phyloP scores from a whole-genome alignment of 768 basidiomycete species.

The Phylloporus sp. region DNA sequence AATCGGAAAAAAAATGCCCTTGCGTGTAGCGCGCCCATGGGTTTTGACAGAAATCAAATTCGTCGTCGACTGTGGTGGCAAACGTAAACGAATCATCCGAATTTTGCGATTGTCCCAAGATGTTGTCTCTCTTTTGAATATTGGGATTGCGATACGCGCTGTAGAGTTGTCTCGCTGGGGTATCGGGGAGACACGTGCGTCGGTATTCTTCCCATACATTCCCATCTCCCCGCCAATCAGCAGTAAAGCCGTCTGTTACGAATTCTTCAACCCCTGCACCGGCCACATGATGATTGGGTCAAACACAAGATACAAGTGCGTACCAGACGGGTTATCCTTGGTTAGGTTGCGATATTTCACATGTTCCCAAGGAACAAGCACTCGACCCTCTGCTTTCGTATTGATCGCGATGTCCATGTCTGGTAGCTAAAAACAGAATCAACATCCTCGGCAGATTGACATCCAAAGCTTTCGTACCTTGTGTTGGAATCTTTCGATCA shows the following conservation, averaged over 20 bases:
- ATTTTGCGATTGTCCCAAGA: slow-evolving; percentile 21
- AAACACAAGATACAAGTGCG: background rate
- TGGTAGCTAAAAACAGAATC: slow-evolving; percentile 54
- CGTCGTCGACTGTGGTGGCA: slow-evolving; percentile 52
- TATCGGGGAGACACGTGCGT: slow-evolving; percentile 76
- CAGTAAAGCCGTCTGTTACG: slow-evolving; percentile 57
- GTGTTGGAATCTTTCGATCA: slow-evolving; percentile 70
- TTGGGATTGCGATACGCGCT: slow-evolving; percentile 61
- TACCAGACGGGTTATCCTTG: slow-evolving; percentile 32
- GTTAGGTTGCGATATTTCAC: slow-evolving; percentile 68
- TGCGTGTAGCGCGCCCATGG: slow-evolving; percentile 88
- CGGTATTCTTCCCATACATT: slow-evolving; percentile 94
- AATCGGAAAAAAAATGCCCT: slow-evolving; percentile 97
- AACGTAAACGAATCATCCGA: slow-evolving; percentile 64
- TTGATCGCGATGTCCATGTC: slow-evolving; percentile 96
- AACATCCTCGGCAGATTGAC: background rate
- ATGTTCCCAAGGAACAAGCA: slow-evolving; percentile 92
- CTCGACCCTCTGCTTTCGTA: slow-evolving; percentile 87
- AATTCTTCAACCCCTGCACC: slow-evolving; percentile 43
- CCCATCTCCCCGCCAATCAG: slow-evolving; percentile 84
- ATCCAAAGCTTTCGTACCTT: slow-evolving; percentile 39
- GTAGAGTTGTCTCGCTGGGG: slow-evolving; percentile 80
- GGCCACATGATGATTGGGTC: background rate
- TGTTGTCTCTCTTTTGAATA: slow-evolving; percentile 24
- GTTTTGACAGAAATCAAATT: slow-evolving; percentile 71